These are phyloP conservation scores for Penicillium thymicola DNA, from an alignment of 2,329 filamentous ascomycete species.

Conservation along the genomic window DNA sequence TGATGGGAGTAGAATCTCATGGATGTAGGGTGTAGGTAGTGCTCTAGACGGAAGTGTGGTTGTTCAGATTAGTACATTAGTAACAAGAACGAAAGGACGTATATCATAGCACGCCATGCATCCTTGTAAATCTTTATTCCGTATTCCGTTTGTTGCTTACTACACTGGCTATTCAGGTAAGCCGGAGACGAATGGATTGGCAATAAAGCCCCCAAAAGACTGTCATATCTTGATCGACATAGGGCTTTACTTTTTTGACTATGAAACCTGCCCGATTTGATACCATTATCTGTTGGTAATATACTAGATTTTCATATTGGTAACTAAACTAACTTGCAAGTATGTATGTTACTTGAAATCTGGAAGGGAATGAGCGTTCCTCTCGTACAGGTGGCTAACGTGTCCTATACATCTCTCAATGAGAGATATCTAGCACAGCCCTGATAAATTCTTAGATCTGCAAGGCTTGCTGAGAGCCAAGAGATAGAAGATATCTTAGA, in stretches of 20 bases:
- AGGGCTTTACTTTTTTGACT: not conserved
- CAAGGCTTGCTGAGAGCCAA: not conserved
- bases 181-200: too few relatives aligned
- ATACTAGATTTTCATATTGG: not conserved
- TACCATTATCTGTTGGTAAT: too few relatives aligned
- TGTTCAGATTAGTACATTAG: not conserved
- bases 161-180: too few relatives aligned
- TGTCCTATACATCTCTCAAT: too few relatives aligned
- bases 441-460: not conserved
- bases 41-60: not conserved
- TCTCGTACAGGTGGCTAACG: not conserved
- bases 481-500: not conserved
- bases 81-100: not conserved
- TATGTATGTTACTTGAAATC: not conserved
- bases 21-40: not conserved
- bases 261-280: not conserved
- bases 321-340: fast-evolving
- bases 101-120: not conserved
- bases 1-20: not conserved
- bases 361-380: not conserved
- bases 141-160: not conserved
- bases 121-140: not conserved
- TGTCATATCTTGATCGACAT: not conserved
- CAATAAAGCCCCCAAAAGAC: not conserved
- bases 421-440: too few relatives aligned